Base-by-base conservation (phyloP, 2,329 filamentous ascomycete genomes). In the Blastomyces silverae region DNA sequence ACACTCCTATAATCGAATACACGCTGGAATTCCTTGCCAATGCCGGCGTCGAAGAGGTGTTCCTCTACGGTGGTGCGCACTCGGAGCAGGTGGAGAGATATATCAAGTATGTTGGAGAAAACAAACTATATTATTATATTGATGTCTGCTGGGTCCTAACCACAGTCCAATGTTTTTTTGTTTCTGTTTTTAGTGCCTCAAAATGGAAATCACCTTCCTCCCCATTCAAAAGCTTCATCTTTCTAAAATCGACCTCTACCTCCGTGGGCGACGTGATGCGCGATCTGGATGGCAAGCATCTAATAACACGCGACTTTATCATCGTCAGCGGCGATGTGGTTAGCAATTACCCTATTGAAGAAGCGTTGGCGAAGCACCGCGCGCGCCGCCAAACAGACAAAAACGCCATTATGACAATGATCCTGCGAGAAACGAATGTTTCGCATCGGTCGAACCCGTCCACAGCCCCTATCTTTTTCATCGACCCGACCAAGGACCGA, bases 351-450 rank as follows among this genome's bases (percentile, higher is more conserved):
- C 85, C 89, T 22, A 86, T 99, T n/a, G 91, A 93, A 67, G 81
- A 82, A 59, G 89, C 90, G 10, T 79, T 99, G 62, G 85, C 87
- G 2, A 87, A 86, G 63, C 94, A 99, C 76, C 87, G 90, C 66
- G 88, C 88, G 64, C 88, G 94, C 66, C 86, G 92, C 66, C 85
- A 88, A 73, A 87, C 87, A 63, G 91, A 95, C 79, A 93, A 94
- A 72, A 93, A 96, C 74, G 92, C 93, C 48, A 96, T 97, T 77
- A 97, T 99, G 94, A 99, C 94, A 2, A 89, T 97, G 83, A 85
- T 99, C 15, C 79, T 97, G 66, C 85, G 91, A 57, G 89, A 92
- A 74, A 90, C 88, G 10, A 91, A 90, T 57, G 79, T 83, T 7
- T 82, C 82, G 59, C 91, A 96, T 77, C 83, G 90, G 63, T 92